Base-by-base conservation (phyloP, 2,329 filamentous ascomycete species). In the Ceratocystis variospora region DNA sequence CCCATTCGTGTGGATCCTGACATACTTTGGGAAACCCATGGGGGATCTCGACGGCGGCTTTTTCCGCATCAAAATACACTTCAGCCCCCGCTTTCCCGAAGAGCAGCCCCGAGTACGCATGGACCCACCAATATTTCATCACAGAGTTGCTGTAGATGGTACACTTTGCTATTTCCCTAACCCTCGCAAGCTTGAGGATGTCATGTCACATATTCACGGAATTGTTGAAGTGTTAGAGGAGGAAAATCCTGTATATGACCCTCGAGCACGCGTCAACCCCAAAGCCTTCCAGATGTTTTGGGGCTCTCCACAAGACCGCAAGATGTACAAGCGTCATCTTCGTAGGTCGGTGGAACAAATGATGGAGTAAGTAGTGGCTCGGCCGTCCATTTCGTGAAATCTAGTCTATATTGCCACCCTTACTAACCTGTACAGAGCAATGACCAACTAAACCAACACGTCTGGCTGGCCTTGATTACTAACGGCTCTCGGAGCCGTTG, bases 41-140 rank as follows among this genome's bases (percentile, higher is more conserved):
- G 96, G 91, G 5, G 91, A 96, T 70, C 83, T 97, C 1, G 93
- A 97, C 71, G 93, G 92, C 17, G 91, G 93, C 1, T 82, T 97
- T 68, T 93, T 97, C 77, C 84, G 84, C 68, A 87, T 96, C 74
- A 87, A 81, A 71, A 80, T 97, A 66, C 80, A 80, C 71, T 87
- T 97, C 71, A 96, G 90, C 71, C 87, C 90, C 5, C 83, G 85
- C 5, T 97, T 96, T 72, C 94, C 94, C 0, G 84, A 89, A 50
- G 89, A 95, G 71, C 90, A 96, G 71, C 94, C 93, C 28, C 86
- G 93, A 44, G 87, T 92, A 66, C 86, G 81, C 69, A 86, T 96
- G 69, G 83, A 91, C 71, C 93, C 90, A 0, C 81, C 83, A 3
- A 82, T 97, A 19, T 96, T 93, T 75, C 94, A 97, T 72, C 89